A percentile compares a stretch with the other conserved stretches of the same genome.
These are phyloP conservation scores for Elsinoe necatrix DNA, from an alignment of 2,329 filamentous ascomycete species.

Conservation along the genomic window DNA sequence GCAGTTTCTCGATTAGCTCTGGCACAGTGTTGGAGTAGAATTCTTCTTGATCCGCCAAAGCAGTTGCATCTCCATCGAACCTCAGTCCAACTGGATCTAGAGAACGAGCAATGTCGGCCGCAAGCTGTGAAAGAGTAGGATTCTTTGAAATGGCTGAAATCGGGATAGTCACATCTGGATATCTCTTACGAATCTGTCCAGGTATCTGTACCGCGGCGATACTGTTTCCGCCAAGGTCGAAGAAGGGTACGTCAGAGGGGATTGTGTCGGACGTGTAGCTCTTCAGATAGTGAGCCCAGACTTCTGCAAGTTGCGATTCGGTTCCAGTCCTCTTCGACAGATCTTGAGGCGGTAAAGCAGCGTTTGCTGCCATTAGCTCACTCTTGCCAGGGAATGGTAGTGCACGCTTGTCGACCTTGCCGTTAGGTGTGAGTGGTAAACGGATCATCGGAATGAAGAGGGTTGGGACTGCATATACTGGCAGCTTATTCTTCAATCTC, in stretches of 20 bases:
- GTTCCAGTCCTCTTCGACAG: constrained; percentile 47
- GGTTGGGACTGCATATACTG: constrained; percentile 66
- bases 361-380: constrained; percentile 50
- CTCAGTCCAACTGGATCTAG: constrained; percentile 42
- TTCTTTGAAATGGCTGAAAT: constrained; percentile 64
- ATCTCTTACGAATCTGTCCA: constrained; percentile 56
- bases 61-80: constrained; percentile 36
- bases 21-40: constrained; percentile 48
- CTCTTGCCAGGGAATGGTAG: constrained; percentile 73
- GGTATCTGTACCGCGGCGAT: constrained; percentile 76
- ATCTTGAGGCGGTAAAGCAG: constrained; percentile 32
- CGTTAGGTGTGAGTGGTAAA: constrained; percentile 74
- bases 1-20: constrained; percentile 44
- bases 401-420: constrained; percentile 71
- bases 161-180: constrained; percentile 55
- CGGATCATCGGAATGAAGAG: constrained; percentile 64
- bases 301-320: constrained; percentile 58
- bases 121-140: constrained; percentile 53
- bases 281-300: constrained; percentile 65
- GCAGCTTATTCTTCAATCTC: constrained; percentile 62
- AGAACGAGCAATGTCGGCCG: constrained; percentile 43
- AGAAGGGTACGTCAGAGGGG: constrained; percentile 57
- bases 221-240: constrained; percentile 72
- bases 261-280: constrained; percentile 61
- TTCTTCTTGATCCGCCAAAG: constrained; percentile 37